A percentile compares a stretch with the other conserved stretches of the same genome.
phyloP scores from a whole-genome alignment of 768 basidiomycete species.

The Gloeopeniophorella convolvens region DNA sequence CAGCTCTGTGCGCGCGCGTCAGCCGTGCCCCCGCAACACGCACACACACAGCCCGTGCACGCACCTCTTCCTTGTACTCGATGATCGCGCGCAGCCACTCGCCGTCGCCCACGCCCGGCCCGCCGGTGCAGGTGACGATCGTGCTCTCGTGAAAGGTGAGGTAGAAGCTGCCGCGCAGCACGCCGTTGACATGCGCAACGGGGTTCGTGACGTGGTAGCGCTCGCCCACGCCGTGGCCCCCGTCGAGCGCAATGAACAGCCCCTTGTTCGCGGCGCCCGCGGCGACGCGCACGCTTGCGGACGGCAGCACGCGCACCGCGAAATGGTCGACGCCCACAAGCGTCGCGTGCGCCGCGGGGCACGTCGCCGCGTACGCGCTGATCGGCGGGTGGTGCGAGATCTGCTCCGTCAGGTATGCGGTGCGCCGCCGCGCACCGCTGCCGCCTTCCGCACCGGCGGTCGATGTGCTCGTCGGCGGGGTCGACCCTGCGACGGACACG shows the following conservation, averaged over 20 bases:
- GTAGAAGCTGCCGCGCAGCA: conserved; percentile 88
- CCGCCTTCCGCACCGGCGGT: conserved; percentile 23
- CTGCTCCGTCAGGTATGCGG: conserved; percentile 86
- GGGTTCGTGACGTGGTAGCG: conserved; percentile 88
- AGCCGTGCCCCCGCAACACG: neutral
- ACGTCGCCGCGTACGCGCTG: conserved; percentile 74
- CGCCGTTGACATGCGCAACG: conserved; percentile 82
- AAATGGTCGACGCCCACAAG: conserved; percentile 89
- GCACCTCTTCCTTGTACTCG: conserved; percentile 94
- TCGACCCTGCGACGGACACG: conserved; percentile 1
- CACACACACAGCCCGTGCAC: conserved; percentile 23
- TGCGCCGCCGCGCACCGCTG: conserved; percentile 44
- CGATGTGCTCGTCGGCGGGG: conserved; percentile 27
- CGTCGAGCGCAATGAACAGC: conserved; percentile 72
- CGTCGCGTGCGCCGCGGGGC: conserved; percentile 67
- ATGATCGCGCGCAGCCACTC: conserved; percentile 72
- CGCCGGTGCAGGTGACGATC: conserved; percentile 75
- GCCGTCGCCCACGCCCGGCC: conserved; percentile 37
- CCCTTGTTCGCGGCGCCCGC: conserved; percentile 88
- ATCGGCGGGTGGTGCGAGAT: conserved; percentile 97
- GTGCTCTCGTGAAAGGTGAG: conserved; percentile 77
- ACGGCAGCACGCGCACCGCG: conserved; percentile 84
- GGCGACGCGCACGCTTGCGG: conserved; percentile 62
- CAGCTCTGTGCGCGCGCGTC: conserved; percentile 53
- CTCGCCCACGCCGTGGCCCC: conserved; percentile 71